These are phyloP conservation scores for Auriculariales sp. DNA, from an alignment of 768 basidiomycete genomes.

Conservation along the genomic window DNA sequence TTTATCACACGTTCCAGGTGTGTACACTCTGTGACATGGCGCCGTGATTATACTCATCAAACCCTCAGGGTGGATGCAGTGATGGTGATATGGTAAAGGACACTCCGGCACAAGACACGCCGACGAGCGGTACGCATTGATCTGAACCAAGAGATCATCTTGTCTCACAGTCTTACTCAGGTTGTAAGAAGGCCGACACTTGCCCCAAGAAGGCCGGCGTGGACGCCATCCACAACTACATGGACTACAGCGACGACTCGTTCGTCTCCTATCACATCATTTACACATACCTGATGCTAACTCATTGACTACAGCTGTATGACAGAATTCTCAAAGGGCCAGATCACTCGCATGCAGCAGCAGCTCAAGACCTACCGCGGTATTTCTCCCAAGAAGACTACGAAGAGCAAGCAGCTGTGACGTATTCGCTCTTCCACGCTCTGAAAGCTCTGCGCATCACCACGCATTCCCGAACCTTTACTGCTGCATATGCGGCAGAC, in stretches of 20 bases:
- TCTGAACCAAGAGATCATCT: neutral
- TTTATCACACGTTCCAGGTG: constrained; percentile 7
- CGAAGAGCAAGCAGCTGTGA: too few relatives aligned
- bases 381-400: too few relatives aligned
- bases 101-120: neutral
- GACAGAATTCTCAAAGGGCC: too few relatives aligned
- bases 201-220: constrained; percentile 12
- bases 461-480: too few relatives aligned
- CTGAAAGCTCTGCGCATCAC: too few relatives aligned
- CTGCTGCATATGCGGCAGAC: too few relatives aligned
- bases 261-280: too few relatives aligned
- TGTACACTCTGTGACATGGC: neutral
- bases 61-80: neutral
- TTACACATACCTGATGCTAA: too few relatives aligned
- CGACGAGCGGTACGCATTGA: neutral
- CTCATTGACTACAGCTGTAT: too few relatives aligned
- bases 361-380: too few relatives aligned
- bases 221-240: constrained; percentile 36
- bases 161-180: constrained; percentile 24
- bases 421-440: too few relatives aligned
- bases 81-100: neutral
- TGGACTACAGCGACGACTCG: constrained; percentile 39
- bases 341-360: too few relatives aligned
- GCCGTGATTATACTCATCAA: neutral
- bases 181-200: constrained; percentile 21